Evolutionary conservation across 441 rosid species (phyloP), one percentile per base, ranked within the genome.

Genomic region (Bocquillonia castaneifolia): DNA sequence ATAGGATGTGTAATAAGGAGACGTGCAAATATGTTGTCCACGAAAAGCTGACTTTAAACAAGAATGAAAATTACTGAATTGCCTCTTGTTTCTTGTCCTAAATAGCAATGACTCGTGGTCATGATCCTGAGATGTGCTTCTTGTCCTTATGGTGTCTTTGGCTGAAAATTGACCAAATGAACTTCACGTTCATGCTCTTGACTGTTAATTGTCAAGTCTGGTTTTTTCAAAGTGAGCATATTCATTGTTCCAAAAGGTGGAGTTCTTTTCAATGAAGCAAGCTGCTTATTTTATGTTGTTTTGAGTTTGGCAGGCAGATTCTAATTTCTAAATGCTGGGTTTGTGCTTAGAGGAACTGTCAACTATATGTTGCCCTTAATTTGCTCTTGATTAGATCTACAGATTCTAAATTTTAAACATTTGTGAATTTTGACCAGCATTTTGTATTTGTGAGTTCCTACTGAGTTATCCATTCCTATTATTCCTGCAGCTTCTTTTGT

Each of bases 401-500:
- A 14, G 13, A 31, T 57, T 44, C 62, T 31, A 17, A 31, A 40
- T 50, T 69, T 65, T 45, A 28, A n/a, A 48, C 42, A 25, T 63
- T 23, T 51, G 44, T 37, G 29, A 47, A 39, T 66, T 40, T 47
- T 10, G 42, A 61, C 53, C 10, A 15, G 23, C 12, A 15, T 23
- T 23, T 20, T 34, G 22, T 47, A n/a, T 51, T 40, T 58, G 22
- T 53, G 69, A 63, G 37, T 42, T 67, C 69, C 53, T 72, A 22
- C 12, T 57, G 29, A 53, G 39, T 48, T 57, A 56, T 42, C 71
- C 67, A 23, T 37, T 65, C 73, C 71, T 61, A n/a, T 50, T 0
- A 36, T 64, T 75, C 71, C 58, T 77, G 71, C 95, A 93, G 99
- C 93, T 93, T 77, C 82, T 91, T 64, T 77, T 89, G 74, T 83